phyloP scores from a whole-genome alignment of 1,284 basidiomycete genomes.

The Ceratobasidium papillatum region DNA sequence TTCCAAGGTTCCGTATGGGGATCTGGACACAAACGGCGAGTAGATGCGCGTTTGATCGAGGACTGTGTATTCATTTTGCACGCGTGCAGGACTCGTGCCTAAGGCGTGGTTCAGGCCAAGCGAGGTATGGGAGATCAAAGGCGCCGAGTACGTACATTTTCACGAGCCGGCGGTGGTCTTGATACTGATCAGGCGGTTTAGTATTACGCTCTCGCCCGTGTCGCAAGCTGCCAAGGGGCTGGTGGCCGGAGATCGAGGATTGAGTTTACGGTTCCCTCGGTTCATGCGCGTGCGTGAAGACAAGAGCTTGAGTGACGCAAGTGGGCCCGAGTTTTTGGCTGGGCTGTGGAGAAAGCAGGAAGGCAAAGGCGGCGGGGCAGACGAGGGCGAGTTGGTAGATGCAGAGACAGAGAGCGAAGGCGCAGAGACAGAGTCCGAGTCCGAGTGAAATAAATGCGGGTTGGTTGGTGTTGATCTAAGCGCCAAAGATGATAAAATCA shows the following conservation, averaged over 20 bases:
- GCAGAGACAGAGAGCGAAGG: constrained; percentile 51
- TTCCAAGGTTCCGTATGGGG: constrained; percentile 66
- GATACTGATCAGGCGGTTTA: constrained; percentile 49
- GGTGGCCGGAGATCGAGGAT: constrained; percentile 72
- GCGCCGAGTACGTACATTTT: constrained; percentile 72
- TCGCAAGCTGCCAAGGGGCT: constrained; percentile 81
- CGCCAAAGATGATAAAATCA: constrained; percentile 35
- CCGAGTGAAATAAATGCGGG: constrained; percentile 11
- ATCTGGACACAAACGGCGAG: constrained; percentile 75
- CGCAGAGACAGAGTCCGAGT: constrained; percentile 51
- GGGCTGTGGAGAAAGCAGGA: constrained; percentile 74
- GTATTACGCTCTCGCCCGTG: constrained; percentile 88
- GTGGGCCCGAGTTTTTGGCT: constrained; percentile 82
- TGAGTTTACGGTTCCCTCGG: constrained; percentile 91
- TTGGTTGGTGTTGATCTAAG: not conserved
- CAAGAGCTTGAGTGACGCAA: constrained; percentile 91
- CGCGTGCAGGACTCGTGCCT: constrained; percentile 70
- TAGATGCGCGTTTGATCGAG: constrained; percentile 1
- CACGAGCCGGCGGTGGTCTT: constrained; percentile 4
- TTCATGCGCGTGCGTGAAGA: constrained; percentile 94
- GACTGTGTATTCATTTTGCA: not conserved
- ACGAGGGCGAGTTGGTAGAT: constrained; percentile 69
- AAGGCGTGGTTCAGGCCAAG: constrained; percentile 85
- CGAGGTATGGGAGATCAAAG: constrained; percentile 92
- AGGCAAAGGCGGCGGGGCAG: constrained; percentile 55